These are phyloP conservation scores for Lagenaria siceraria DNA, from an alignment of 306 rosid genomes.

Conservation along the genomic window DNA sequence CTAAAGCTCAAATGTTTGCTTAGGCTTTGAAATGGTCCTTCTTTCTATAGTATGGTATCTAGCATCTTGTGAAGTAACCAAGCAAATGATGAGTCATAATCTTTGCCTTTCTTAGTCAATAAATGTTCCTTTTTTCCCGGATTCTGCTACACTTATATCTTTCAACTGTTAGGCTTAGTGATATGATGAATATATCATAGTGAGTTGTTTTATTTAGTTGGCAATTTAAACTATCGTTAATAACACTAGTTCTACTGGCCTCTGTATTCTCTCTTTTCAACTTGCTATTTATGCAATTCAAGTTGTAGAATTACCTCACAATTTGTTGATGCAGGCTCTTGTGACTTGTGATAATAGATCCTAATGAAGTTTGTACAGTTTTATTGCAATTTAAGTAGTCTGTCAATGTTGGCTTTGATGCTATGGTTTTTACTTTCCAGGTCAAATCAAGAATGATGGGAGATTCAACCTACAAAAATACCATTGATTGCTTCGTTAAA, in stretches of 20 bases:
- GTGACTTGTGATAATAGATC: constrained; percentile 18
- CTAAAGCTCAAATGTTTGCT: not conserved
- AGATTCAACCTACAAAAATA: constrained; percentile 75
- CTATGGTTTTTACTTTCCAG: constrained; percentile 33
- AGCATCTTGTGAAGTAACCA: not conserved
- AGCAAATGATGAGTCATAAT: not conserved
- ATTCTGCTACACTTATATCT: not conserved
- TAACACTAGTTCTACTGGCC: not conserved
- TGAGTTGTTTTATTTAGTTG: not conserved
- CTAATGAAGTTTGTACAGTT: constrained; percentile 12
- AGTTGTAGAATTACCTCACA: constrained; percentile 4
- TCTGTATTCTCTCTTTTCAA: not conserved
- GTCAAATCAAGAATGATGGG: constrained; percentile 99
- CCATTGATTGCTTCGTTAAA: constrained; percentile 82
- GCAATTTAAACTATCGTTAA: not conserved
- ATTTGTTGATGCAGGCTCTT: constrained; percentile 8
- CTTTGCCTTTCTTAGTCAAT: not conserved
- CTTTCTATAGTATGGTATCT: not conserved
- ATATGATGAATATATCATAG: not conserved
- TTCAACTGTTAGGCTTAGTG: not conserved
- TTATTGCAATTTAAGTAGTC: constrained; percentile 16
- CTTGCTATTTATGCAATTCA: not conserved
- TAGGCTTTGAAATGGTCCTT: not conserved
- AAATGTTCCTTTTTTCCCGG: not conserved
- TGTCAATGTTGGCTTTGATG: constrained; percentile 19